Evolutionary conservation across 106 monocot species (phyloP).

Genomic region (Dioscorea alata): DNA sequence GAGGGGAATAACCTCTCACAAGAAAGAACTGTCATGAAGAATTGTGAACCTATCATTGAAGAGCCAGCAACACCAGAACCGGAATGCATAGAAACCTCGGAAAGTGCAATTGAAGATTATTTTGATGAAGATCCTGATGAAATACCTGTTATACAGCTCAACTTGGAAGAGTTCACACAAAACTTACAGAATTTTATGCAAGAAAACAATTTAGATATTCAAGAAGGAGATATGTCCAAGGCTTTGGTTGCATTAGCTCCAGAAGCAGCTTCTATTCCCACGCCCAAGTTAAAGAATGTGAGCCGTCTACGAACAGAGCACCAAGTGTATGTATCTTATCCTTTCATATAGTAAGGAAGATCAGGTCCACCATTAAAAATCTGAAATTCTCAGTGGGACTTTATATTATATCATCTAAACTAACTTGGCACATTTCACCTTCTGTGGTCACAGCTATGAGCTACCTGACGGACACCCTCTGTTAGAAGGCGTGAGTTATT

Average conservation of each 20-base stretch:
- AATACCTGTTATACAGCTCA: conserved; percentile 54
- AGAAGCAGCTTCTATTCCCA: conserved; percentile 63
- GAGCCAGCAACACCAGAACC: conserved; percentile 56
- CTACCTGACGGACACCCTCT: conserved; percentile 74
- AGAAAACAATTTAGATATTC: conserved; percentile 30
- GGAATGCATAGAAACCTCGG: conserved; percentile 21
- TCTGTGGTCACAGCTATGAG: conserved; percentile 46
- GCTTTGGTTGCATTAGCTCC: conserved; percentile 51
- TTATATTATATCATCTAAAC: too few relatives aligned
- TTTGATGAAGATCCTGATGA: conserved; percentile 62
- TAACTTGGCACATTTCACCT: too few relatives aligned
- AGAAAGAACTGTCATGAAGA: conserved; percentile 1
- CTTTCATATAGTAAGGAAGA: neutral
- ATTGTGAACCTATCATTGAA: conserved; percentile 57
- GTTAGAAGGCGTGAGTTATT: conserved; percentile 42
- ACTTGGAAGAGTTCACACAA: conserved; percentile 43
- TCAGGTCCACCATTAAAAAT: neutral
- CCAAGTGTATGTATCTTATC: conserved; percentile 46
- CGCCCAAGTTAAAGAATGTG: conserved; percentile 65
- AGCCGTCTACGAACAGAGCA: conserved; percentile 67
- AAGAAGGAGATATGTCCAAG: conserved; percentile 44
- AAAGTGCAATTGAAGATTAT: conserved; percentile 53
- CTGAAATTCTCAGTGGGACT: neutral
- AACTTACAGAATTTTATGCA: conserved; percentile 43
- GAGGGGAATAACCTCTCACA: conserved; percentile 12